Conservation (phyloP, 208 protist genomes). For the Cochliopodium minus region DNA sequence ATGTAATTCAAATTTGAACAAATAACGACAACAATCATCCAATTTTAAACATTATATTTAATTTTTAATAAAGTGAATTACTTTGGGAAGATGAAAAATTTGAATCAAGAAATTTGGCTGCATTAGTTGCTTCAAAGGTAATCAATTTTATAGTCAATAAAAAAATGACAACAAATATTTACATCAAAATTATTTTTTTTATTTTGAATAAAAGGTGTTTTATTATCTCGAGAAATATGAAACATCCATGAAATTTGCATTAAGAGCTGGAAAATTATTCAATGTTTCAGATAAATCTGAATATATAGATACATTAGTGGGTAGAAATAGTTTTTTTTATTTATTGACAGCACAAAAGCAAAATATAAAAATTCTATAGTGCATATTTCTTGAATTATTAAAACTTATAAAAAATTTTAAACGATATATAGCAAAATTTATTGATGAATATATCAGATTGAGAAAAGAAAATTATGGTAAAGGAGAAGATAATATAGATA, state of each 20-base stretch:
- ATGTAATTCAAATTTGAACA: too few relatives aligned
- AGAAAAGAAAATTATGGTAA: background rate
- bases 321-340: constrained; percentile 42
- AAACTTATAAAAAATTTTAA: constrained; percentile 17
- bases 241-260: constrained; percentile 76
- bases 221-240: constrained; percentile 87
- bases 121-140: constrained; percentile 67
- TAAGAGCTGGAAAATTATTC: constrained; percentile 76
- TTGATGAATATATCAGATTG: constrained; percentile 4
- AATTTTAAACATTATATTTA: too few relatives aligned
- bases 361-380: constrained; percentile 83
- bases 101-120: constrained; percentile 41
- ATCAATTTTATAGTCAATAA: background rate
- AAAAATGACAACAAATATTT: constrained; percentile 5
- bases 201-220: too few relatives aligned
- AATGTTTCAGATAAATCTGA: constrained; percentile 39
- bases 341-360: constrained; percentile 63
- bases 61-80: too few relatives aligned
- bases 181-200: constrained; percentile 17
- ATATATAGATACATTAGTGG: constrained; percentile 38
- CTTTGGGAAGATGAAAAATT: constrained; percentile 45
- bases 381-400: constrained; percentile 27
- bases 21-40: too few relatives aligned
- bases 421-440: constrained; percentile 18
- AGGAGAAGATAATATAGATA: constrained; percentile 18